phyloP scores from a whole-genome alignment of 2,329 filamentous ascomycete species.

The Pyricularia sp. region DNA sequence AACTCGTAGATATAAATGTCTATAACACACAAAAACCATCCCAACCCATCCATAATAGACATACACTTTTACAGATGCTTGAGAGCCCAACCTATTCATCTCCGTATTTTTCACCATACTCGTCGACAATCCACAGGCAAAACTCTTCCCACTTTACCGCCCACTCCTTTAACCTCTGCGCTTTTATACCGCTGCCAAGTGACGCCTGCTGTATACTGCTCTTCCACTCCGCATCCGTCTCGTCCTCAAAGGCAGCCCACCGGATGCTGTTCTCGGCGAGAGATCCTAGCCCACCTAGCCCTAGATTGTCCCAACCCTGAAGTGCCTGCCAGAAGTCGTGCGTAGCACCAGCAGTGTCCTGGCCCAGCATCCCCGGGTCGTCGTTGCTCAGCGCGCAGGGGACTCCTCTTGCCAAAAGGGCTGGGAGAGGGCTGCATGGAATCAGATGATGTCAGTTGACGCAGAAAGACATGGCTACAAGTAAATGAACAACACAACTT shows the following conservation, averaged over 20 bases:
- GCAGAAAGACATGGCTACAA: not conserved
- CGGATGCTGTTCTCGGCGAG: conserved; percentile 86
- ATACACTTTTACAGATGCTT: not conserved
- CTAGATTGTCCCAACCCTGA: conserved; percentile 85
- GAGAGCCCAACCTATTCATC: conserved; percentile 7
- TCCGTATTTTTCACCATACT: conserved; percentile 55
- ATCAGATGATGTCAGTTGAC: conserved; percentile 27
- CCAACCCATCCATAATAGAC: not conserved
- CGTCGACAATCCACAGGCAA: conserved; percentile 76
- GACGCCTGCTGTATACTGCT: conserved; percentile 62
- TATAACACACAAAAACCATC: not conserved
- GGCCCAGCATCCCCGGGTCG: conserved; percentile 77
- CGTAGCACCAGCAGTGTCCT: conserved; percentile 68
- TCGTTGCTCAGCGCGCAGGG: conserved; percentile 78
- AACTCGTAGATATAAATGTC: not conserved
- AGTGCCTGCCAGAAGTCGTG: conserved; percentile 92
- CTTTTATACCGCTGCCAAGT: conserved; percentile 57
- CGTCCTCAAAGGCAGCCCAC: conserved; percentile 82
- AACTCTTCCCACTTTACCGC: conserved; percentile 74
- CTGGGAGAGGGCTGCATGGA: conserved; percentile 50
- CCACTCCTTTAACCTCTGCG: conserved; percentile 65
- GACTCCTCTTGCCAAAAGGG: conserved; percentile 73
- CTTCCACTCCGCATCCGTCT: conserved; percentile 55
- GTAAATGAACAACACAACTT: not conserved
- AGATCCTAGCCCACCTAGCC: conserved; percentile 70